Evolutionary conservation across 805 yeast species (phyloP), one percentile per base, ranked within the genome.

Genomic region (Schwanniomyces yamadae): DNA sequence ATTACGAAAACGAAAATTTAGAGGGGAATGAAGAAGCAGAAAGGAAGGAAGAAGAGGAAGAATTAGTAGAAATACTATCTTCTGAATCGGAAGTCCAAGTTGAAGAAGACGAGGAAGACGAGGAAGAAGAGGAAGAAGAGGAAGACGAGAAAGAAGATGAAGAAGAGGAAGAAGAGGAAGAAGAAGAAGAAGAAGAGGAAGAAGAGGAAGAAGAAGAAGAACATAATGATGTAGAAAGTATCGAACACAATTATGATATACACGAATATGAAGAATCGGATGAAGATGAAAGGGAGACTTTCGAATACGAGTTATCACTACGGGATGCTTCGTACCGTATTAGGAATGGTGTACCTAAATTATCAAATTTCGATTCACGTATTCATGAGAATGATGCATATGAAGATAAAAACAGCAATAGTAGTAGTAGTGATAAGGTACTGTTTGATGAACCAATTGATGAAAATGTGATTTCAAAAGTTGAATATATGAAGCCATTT

Each of bases 91-190:
- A 32, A 14, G 24, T 22, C 8, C 31, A 19, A 16, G 34, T 17
- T 14, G 41, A 29, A n/a, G 37, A 30, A 12, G 34, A 23, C 10
- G 34, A 27, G 15, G 30, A 38, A 28, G 31, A 19, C 9, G 34
- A 34, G 6, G 54, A 55, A 17, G 63, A 66, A 24, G 64, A 63
- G 28, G 66, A 56, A 21, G 88, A 83, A 0, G 65, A 71, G 42
- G 68, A 69, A 21, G 80, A 27, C 10, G 31, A 25, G 5, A 80
- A 0, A 48, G 80, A 25, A 80, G 80, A 37, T 70, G 80, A 33
- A 80, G 86, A 1, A 53, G 22, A 13, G 8, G 33, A 17, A 12
- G 35, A 23, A 2, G 35, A 35, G 7, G 35, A 28, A 18, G 40
- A 32, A 14, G 27, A 36, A 18, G 33, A 29, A 10, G 39, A 36